A percentile compares a stretch with the other conserved stretches of the same genome.
phyloP scores from a whole-genome alignment of 139 green algal species.

The Closterium sp. region DNA sequence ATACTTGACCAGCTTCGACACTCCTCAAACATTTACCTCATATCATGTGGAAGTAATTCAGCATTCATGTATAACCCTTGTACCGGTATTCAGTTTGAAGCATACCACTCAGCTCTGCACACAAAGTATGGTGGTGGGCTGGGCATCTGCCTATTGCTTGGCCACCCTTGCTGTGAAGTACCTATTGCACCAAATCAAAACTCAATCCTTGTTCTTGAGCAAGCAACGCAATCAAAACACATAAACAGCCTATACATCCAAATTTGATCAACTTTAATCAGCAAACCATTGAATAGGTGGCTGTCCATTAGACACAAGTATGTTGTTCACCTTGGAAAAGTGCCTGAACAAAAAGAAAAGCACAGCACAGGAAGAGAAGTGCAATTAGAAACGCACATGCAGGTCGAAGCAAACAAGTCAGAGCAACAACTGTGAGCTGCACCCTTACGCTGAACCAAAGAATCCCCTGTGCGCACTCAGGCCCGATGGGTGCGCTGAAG shows the following conservation, averaged over 20 bases:
- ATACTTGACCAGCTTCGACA: no score
- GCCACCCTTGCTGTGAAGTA: no score
- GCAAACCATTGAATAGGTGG: slow-evolving; percentile 13
- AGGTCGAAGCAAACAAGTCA: background rate
- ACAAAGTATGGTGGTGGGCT: no score
- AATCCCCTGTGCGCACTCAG: slow-evolving; percentile 60
- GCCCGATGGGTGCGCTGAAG: slow-evolving; percentile 55
- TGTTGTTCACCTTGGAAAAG: slow-evolving; percentile 29
- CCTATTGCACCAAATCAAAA: no score
- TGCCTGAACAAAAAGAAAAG: slow-evolving; percentile 13
- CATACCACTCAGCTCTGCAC: no score
- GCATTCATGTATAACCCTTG: no score
- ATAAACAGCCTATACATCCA: background rate
- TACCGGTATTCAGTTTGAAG: no score
- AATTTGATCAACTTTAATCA: background rate
- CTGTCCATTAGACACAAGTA: background rate
- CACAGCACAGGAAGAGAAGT: background rate
- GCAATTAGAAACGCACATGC: background rate
- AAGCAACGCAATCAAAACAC: background rate
- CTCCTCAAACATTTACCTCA: no score
- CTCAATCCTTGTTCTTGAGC: no score
- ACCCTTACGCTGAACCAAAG: slow-evolving; percentile 61
- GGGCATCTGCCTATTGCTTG: no score
- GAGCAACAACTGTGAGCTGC: background rate
- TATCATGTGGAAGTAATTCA: no score